A percentile compares a stretch with the other conserved stretches of the same genome.
These are phyloP conservation scores for Stylonectria norvegica DNA, from an alignment of 2,329 filamentous ascomycete species.

Conservation along the genomic window DNA sequence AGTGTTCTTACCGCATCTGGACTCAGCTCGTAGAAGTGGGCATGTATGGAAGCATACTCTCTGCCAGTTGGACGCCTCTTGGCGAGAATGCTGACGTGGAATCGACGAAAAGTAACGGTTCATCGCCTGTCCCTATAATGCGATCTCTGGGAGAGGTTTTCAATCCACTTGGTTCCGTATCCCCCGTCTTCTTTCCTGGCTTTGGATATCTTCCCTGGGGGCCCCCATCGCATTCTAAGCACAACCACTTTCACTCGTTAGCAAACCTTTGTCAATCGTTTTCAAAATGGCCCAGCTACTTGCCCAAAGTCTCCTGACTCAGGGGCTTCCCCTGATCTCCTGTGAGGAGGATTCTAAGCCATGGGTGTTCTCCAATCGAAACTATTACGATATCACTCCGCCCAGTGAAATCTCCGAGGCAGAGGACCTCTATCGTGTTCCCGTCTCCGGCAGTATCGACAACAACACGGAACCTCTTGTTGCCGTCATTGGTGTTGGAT, in stretches of 20 bases:
- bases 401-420: constrained; percentile 30
- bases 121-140: constrained; percentile 12
- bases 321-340: constrained; percentile 21
- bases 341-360: constrained; percentile 17
- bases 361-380: constrained; percentile 21
- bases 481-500: constrained; percentile 51
- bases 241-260: constrained; percentile 19
- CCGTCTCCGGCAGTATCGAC: constrained; percentile 9
- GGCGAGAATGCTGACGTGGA: constrained; percentile 14
- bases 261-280: constrained; percentile 21
- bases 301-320: constrained; percentile 18
- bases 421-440: constrained; percentile 14
- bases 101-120: constrained; percentile 7
- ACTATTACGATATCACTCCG: constrained; percentile 35
- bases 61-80: constrained; percentile 13
- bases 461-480: constrained; percentile 32
- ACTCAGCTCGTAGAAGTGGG: constrained; percentile 8
- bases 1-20: constrained; percentile 8
- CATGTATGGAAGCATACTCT: constrained; percentile 6
- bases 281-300: constrained; percentile 27
- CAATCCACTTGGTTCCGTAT: constrained; percentile 3
- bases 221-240: constrained; percentile 12
- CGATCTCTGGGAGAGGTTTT: constrained; percentile 7
- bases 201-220: constrained; percentile 21
- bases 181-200: constrained; percentile 3